Conservation (phyloP, 805 yeast genomes). For the Clavispora santaluciae region DNA sequence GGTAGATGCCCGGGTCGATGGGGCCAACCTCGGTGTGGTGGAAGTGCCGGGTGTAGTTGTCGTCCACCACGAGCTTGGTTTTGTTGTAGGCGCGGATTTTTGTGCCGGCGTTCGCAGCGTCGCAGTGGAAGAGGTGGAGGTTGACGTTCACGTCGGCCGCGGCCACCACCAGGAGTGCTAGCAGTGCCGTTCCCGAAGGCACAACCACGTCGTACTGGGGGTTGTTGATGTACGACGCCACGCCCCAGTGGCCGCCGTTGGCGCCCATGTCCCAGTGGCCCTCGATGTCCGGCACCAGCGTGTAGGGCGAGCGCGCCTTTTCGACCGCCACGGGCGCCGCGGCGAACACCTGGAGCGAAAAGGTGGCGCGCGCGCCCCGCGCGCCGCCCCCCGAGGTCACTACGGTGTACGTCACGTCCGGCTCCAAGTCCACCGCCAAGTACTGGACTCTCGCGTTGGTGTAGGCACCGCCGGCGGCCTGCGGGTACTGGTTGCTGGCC, state of each 20-base stretch:
- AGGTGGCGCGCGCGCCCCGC: too few relatives aligned
- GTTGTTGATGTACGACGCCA: slow-evolving; percentile 43
- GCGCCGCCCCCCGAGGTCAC: slow-evolving; percentile 8
- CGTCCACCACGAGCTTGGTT: slow-evolving; percentile 21
- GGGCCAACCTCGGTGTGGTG: slow-evolving; percentile 16
- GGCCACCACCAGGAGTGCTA: slow-evolving; percentile 3
- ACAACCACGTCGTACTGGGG: slow-evolving; percentile 46
- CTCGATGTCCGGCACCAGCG: slow-evolving; percentile 8
- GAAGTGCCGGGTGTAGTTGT: slow-evolving; percentile 35
- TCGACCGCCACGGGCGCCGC: background rate
- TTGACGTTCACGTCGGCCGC: slow-evolving; percentile 24
- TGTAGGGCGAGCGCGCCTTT: background rate
- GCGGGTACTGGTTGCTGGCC: slow-evolving; percentile 17
- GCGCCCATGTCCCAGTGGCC: slow-evolving; percentile 44
- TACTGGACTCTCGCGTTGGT: slow-evolving; percentile 38
- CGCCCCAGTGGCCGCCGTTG: slow-evolving; percentile 54
- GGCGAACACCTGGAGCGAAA: background rate
- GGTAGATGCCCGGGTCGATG: slow-evolving; percentile 35
- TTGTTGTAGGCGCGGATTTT: slow-evolving; percentile 19
- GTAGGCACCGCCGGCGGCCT: slow-evolving; percentile 16
- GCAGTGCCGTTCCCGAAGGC: slow-evolving; percentile 9
- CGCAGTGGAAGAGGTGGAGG: slow-evolving; percentile 42
- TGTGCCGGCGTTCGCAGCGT: slow-evolving; percentile 18
- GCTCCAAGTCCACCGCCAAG: slow-evolving; percentile 23
- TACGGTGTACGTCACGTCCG: slow-evolving; percentile 25